Conservation (phyloP, 2,329 filamentous ascomycete species). For the Neoascochyta sp. region DNA sequence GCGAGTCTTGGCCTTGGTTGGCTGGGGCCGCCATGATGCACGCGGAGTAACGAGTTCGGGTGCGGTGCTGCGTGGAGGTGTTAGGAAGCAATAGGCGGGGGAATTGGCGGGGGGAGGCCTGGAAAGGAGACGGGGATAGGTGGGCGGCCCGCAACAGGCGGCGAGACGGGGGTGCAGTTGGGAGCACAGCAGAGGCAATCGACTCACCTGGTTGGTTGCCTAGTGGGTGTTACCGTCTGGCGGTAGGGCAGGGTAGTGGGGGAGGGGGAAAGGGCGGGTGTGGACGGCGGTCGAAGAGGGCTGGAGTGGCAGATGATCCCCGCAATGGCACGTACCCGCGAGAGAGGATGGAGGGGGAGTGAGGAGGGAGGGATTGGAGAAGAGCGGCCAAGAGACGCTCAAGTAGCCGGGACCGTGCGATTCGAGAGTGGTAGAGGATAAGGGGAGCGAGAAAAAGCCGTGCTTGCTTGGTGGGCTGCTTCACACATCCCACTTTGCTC, state of each 20-base stretch:
- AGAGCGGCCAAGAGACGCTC: conserved; percentile 1
- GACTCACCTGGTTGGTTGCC: conserved; percentile 8
- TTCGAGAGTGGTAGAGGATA: conserved; percentile 2
- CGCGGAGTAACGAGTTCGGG: conserved; percentile 6
- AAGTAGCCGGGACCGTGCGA: conserved; percentile 2
- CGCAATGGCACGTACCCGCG: no score
- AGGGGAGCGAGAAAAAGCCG: conserved; percentile 7
- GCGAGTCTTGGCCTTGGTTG: conserved; percentile 13
- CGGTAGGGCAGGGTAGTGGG: no score
- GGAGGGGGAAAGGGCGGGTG: conserved; percentile 8
- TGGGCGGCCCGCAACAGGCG: conserved; percentile 4
- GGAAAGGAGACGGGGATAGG: conserved; percentile 6
- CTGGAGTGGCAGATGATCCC: no score
- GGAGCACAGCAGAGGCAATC: background rate
- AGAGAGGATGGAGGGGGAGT: no score
- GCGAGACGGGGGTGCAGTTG: conserved; percentile 1
- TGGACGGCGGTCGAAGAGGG: no score
- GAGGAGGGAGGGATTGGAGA: background rate
- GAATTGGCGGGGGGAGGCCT: conserved; percentile 4
- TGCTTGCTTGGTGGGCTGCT: conserved; percentile 13
- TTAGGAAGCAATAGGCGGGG: conserved; percentile 11
- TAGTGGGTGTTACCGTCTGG: conserved; percentile 1
- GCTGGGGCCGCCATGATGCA: conserved; percentile 27
- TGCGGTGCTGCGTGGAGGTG: conserved; percentile 24
- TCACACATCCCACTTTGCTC: conserved; percentile 13